Conservation (phyloP, 129 eudicot genomes). For the Deinandra increscens region DNA sequence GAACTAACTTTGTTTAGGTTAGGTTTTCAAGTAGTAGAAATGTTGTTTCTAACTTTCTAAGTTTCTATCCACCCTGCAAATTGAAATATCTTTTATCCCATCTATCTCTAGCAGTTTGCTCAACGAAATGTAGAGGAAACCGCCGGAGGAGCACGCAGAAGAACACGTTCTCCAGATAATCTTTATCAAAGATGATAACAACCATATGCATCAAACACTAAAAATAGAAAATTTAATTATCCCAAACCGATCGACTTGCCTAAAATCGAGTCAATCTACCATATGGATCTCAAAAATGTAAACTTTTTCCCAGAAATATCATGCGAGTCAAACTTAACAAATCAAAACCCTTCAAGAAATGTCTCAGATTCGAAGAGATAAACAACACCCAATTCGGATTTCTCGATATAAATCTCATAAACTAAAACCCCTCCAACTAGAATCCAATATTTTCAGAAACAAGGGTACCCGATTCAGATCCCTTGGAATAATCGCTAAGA, state of each 20-base stretch:
- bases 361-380: neutral
- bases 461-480: constrained; percentile 18
- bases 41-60: too few species aligned
- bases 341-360: constrained; percentile 12
- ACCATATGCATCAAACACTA: constrained; percentile 61
- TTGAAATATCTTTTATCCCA: constrained; percentile 75
- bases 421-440: constrained; percentile 5
- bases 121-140: constrained; percentile 44
- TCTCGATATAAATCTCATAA: constrained; percentile 7
- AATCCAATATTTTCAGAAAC: neutral
- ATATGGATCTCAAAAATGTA: constrained; percentile 22
- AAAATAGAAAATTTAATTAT: constrained; percentile 9
- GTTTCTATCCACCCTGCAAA: constrained; percentile 68
- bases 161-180: constrained; percentile 59
- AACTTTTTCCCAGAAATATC: neutral
- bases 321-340: neutral
- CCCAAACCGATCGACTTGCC: constrained; percentile 22
- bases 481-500: constrained; percentile 1
- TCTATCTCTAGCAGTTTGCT: constrained; percentile 63
- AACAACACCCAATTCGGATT: constrained; percentile 9
- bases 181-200: constrained; percentile 29
- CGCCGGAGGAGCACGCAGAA: constrained; percentile 56
- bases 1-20: neutral
- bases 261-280: constrained; percentile 34
- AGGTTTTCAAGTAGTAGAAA: neutral